Base-by-base conservation (phyloP, 2,329 filamentous ascomycete species). In the Trichoderma harzianum region DNA sequence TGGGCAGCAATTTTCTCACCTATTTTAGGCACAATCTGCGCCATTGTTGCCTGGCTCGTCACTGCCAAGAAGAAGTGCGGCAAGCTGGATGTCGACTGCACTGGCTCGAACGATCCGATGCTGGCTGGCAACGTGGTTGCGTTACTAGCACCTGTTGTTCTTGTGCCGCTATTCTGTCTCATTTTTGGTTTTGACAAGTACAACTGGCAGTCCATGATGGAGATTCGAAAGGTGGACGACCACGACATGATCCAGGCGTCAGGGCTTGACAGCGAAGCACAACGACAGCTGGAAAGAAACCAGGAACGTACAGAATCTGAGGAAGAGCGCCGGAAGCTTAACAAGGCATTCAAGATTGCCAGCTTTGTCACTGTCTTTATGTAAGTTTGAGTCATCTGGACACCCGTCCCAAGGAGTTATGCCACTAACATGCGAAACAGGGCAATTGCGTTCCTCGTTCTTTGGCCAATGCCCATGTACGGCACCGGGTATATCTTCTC, bases 401-500 rank as follows among this genome's bases (percentile, higher is more conserved):
- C 2, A 30, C 34, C 24, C 28, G 5, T 16, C 1, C 3, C 24
- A 11, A 16, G 34, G 30, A 63, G 8, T 26, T 47, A 12, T 16
- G 12, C 11, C 16, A 55, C 69, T 71, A 47, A 71, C 26, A 21
- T 43, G 24, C 3, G 3, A 36, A 21, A 55, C 63, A 79, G 74
- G 83, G 92, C 93, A 0, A 73, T 97, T 0, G 86, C 89, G 0
- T 84, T 97, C 70, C 84, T 97, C 0, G 86, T 97, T 2, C 87
- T 97, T 18, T 97, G 94, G 94, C 94, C 95, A 0, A 95, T 97
- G 87, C 94, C 94, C 1, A 90, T 97, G 89, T 97, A 96, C 78
- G 94, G 93, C 12, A 86, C 87, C 0, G 88, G 88, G 1, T 97
- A 97, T 79, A 87, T 97, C 69, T 82, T 82, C 47, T 80, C 79